Conservation (phyloP, 768 basidiomycete species). For the Erythrobasidium yunnanense region DNA sequence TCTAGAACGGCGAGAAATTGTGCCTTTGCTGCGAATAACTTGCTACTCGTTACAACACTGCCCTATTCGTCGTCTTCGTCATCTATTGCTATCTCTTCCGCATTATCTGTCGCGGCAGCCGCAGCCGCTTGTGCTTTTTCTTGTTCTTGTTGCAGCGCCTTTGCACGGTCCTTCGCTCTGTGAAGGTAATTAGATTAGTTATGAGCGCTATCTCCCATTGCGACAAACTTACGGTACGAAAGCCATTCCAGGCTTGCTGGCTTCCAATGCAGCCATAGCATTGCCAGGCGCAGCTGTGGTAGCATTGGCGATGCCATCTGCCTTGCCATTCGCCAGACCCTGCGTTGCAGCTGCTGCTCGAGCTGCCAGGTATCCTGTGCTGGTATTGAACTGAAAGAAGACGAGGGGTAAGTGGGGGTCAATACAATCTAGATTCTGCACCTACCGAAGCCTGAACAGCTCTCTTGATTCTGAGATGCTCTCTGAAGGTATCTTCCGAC, state of each 20-base stretch:
- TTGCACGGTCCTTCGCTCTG: constrained; percentile 37
- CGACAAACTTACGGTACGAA: constrained; percentile 25
- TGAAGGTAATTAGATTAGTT: constrained; percentile 29
- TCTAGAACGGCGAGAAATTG: too few relatives aligned
- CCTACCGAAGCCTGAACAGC: constrained; percentile 77
- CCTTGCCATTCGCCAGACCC: constrained; percentile 72
- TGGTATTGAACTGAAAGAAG: constrained; percentile 65
- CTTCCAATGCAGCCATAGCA: constrained; percentile 65
- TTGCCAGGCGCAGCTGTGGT: constrained; percentile 44
- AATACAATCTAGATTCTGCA: not conserved
- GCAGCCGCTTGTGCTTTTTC: constrained; percentile 52
- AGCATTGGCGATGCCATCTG: constrained; percentile 45
- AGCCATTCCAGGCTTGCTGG: constrained; percentile 23
- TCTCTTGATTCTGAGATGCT: constrained; percentile 53
- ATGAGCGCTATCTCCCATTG: not conserved
- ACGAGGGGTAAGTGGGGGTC: not conserved
- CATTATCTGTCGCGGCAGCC: constrained; percentile 42
- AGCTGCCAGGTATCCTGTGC: constrained; percentile 51
- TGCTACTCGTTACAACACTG: not conserved
- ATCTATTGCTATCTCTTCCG: constrained; percentile 42
- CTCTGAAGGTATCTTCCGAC: constrained; percentile 88
- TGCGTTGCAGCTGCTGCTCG: constrained; percentile 45
- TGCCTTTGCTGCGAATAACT: too few relatives aligned
- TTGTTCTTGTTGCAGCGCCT: constrained; percentile 43
- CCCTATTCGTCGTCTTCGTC: constrained; percentile 40